phyloP scores from a whole-genome alignment of 768 basidiomycete genomes.

The Suillus weaverae region DNA sequence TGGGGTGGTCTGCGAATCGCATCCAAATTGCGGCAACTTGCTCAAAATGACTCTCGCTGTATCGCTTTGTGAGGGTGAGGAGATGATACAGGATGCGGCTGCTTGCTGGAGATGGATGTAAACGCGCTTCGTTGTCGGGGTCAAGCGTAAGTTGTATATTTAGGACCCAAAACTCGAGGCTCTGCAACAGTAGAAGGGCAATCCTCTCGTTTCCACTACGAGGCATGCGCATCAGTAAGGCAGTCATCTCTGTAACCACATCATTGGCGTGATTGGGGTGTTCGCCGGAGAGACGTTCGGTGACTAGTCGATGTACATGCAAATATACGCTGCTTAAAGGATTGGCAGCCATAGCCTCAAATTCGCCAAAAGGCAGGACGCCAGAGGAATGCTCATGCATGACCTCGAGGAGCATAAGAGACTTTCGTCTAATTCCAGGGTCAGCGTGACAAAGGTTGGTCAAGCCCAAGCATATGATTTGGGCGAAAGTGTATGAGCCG shows the following conservation, averaged over 20 bases:
- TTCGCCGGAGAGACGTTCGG: conserved; percentile 76
- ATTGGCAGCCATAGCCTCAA: conserved; percentile 74
- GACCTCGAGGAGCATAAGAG: conserved; percentile 75
- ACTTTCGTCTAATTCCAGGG: conserved; percentile 61
- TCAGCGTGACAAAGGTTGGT: conserved; percentile 82
- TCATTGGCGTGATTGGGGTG: conserved; percentile 63
- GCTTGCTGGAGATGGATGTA: conserved; percentile 44
- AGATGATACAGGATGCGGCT: conserved; percentile 74
- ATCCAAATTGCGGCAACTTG: conserved; percentile 81
- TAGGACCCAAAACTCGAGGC: conserved; percentile 82
- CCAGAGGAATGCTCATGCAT: conserved; percentile 71
- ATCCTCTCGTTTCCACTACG: conserved; percentile 48
- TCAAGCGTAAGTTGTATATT: conserved; percentile 62
- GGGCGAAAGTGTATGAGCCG: conserved; percentile 70
- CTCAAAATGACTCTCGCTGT: conserved; percentile 70
- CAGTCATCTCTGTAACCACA: conserved; percentile 69
- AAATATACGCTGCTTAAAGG: conserved; percentile 74
- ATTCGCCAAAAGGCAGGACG: conserved; percentile 64
- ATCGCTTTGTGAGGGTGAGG: conserved; percentile 78
- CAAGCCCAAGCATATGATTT: conserved; percentile 73
- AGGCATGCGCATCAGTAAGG: conserved; percentile 68
- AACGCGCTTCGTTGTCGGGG: conserved; percentile 45
- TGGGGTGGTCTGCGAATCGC: conserved; percentile 69
- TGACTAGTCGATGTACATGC: conserved; percentile 75
- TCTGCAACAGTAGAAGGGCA: conserved; percentile 67